Evolutionary conservation across 1,139 yeast species (phyloP), one percentile per base, ranked within the genome.

Genomic region (Debaryomycetaceae sp.): DNA sequence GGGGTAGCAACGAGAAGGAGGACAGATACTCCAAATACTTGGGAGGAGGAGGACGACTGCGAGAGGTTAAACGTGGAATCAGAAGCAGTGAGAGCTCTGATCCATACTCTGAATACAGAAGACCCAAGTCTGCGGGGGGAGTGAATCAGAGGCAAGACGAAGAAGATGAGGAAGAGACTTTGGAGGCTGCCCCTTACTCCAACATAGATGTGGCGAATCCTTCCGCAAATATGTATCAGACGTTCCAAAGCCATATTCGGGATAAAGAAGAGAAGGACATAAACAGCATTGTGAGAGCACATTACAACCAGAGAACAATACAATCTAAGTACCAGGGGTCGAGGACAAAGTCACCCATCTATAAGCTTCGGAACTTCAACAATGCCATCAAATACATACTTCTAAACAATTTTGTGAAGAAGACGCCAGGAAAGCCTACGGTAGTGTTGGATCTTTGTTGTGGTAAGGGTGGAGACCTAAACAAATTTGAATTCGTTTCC

Each of bases 401-500:
- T n/a, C 79, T 92, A 40, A 83, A 85, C 40, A 83, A 83, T 49
- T 81, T 73, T 60, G 79, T 83, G 39, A 65, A 63, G 33, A 56
- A 57, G 17, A 68, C 68, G 6, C 70, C 73, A 13, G 87, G 51
- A 5, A 52, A 49, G 1, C 67, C 70, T 1, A 59, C 63, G 16
- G 59, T 67, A 9, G 51, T 86, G 1, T 67, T 92, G 31, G 99
- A 92, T 56, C 63, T 92, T 41, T 96, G 97, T 17, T 92, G 98
- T 63, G 99, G 99, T 13, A 94, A 92, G 61, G 99, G 99, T 35
- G 99, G 99, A 15, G 99, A 92, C 64, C 67, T 94, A 53, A 79
- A 86, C 53, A 92, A 92, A 61, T 91, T 96, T 81, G 87, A 82
- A 41, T 80, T 80, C 52, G 84, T 87, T 2, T 70, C 77, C 9